Evolutionary conservation across 2,329 filamentous ascomycete species (phyloP), one percentile per base, ranked within the genome.

Genomic region (Amesomyces nigricolor): DNA sequence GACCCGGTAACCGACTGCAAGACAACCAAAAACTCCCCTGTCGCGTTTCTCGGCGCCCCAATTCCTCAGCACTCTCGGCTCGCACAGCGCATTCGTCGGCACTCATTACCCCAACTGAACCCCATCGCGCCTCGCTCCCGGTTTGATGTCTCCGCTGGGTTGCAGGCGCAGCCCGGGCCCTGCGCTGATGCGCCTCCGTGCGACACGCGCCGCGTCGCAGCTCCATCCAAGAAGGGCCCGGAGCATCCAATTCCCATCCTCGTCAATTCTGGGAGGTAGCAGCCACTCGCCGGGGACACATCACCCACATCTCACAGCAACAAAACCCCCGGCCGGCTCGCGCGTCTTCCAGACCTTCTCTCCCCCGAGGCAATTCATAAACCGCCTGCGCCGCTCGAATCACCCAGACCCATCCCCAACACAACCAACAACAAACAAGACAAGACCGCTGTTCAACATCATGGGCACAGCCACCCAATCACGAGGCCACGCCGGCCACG

Each of bases 401-500:
- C 58, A 53, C n/a, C 50, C 54, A 48, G 26, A 47, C 45, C 29
- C 22, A 29, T n/a, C 39, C 43, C 39, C 47, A 26, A 39, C 46
- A 19, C 16, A 53, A 11, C 44, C 29, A 11, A 39, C 22, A 19
- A 22, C 43, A 35, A 10, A 16, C 30, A 35, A 10, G 17, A 35
- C 32, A n/a, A 47, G 29, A 50, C 47, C 64, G 65, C 32, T 30
- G 17, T 30, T 57, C 60, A 58, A 58, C 52, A 54, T 37, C 45
- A 61, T 58, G 58, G 55, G 64, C 39, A 68, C 70, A 30, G 54
- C 44, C 43, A 57, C 47, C n/a, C 79, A 82, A 64, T 73, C 71
- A 22, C 71, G 78, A 62, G 70, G 69, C 60, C 78, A 81, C 61
- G 70, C 71, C 59, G 77, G 79, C 61, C 79, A 85, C 62, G 37